Percentiles rank a stretch among this genome's conserved stretches.
Evolutionary conservation across 306 rosid genomes (phyloP).

Genomic region (Comarum palustre): DNA sequence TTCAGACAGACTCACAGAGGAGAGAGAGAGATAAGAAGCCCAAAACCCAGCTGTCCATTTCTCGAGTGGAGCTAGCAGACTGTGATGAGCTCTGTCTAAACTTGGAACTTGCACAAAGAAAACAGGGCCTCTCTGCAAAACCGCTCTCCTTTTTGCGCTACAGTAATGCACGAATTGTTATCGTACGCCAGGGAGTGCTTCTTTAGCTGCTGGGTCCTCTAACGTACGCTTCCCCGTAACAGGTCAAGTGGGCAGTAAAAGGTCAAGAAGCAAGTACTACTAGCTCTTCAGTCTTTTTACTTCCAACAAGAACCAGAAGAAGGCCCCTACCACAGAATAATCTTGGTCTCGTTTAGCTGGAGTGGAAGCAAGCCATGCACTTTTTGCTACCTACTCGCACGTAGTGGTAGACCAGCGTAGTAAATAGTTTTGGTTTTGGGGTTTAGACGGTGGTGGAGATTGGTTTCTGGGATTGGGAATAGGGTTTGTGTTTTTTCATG

Average conservation of each 20-base stretch:
- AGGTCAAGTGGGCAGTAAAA: not conserved
- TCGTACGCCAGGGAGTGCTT: conserved; percentile 24
- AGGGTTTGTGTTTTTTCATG: conserved; percentile 60
- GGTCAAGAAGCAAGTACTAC: not conserved
- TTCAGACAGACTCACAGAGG: not conserved
- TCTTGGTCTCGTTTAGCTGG: conserved; percentile 1
- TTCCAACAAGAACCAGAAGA: not conserved
- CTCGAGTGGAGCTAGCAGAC: too few species aligned
- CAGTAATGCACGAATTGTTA: conserved; percentile 17
- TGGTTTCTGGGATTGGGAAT: conserved; percentile 35
- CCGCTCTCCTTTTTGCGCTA: conserved; percentile 16
- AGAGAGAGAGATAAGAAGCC: not conserved
- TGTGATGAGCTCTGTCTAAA: conserved; percentile 13
- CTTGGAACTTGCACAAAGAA: conserved; percentile 48
- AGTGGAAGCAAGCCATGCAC: not conserved
- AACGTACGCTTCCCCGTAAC: conserved; percentile 16
- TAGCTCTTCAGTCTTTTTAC: not conserved
- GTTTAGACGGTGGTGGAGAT: conserved; percentile 14
- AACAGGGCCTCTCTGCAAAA: conserved; percentile 12
- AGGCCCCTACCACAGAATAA: conserved; percentile 10
- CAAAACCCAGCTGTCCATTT: conserved; percentile 8
- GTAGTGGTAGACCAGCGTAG: too few species aligned
- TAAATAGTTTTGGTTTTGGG: conserved; percentile 15
- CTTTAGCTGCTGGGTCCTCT: conserved; percentile 7
- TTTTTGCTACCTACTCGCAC: not conserved